phyloP scores from a whole-genome alignment of 768 basidiomycete genomes.

The Cyclocybe cylindracea region DNA sequence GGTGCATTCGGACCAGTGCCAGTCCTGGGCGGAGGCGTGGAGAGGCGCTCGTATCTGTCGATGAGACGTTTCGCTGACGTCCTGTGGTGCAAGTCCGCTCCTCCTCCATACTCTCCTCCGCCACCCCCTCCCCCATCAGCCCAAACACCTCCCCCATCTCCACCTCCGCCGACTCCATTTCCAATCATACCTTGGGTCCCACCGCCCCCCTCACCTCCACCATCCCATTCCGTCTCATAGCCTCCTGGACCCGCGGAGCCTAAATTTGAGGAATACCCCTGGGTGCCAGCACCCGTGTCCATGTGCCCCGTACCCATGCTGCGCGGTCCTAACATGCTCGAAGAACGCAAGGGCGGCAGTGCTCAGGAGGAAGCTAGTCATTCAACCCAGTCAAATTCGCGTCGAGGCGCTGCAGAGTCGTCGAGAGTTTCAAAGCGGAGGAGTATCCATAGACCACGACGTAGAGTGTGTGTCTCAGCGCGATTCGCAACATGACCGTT shows the following conservation, averaged over 20 bases:
- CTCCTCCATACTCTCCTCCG: too few species aligned
- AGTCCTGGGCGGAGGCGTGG: constrained; percentile 9
- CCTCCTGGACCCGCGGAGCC: not conserved
- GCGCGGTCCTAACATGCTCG: constrained; percentile 18
- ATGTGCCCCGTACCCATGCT: constrained; percentile 9
- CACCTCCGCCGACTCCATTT: too few species aligned
- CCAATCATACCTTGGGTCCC: too few species aligned
- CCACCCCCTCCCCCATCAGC: too few species aligned
- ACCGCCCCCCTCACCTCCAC: too few species aligned
- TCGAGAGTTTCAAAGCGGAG: too few species aligned
- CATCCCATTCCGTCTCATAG: not conserved
- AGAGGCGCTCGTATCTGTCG: constrained; percentile 21
- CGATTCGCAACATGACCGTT: too few species aligned
- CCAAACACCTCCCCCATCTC: too few species aligned
- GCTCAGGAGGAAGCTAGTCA: not conserved
- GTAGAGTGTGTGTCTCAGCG: too few species aligned
- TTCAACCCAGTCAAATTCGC: too few species aligned
- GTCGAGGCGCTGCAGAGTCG: too few species aligned
- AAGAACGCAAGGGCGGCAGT: not conserved
- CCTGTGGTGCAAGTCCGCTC: not conserved
- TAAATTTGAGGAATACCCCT: not conserved
- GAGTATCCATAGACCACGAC: too few species aligned
- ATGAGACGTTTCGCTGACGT: constrained; percentile 24
- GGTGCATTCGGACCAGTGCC: not conserved
- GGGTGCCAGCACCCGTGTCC: constrained; percentile 16